These are phyloP conservation scores for Eutrema japonicum DNA, from an alignment of 345 rosid species.

Conservation along the genomic window DNA sequence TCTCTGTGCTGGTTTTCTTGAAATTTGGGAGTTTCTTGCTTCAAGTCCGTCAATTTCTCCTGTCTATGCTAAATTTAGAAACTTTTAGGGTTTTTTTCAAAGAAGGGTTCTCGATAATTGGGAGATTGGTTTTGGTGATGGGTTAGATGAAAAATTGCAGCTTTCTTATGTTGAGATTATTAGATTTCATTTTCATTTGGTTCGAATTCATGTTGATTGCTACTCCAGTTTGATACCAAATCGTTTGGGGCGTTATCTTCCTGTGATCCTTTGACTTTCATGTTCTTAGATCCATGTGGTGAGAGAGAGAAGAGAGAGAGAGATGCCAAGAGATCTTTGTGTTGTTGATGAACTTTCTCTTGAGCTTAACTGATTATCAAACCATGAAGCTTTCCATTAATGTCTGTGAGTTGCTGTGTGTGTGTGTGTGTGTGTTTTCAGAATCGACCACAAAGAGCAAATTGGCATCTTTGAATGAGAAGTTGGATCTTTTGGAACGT, in stretches of 20 bases:
- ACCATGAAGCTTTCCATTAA: slow-evolving; percentile 2
- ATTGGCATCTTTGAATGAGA: slow-evolving; percentile 79
- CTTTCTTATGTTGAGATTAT: neutral
- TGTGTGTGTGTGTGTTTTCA: slow-evolving; percentile 38
- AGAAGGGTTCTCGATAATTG: neutral
- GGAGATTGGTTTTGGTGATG: slow-evolving; percentile 16
- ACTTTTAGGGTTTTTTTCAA: slow-evolving; percentile 18
- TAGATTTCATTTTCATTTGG: slow-evolving; percentile 7
- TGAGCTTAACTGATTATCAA: neutral
- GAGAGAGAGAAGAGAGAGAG: no score
- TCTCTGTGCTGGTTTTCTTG: slow-evolving; percentile 28
- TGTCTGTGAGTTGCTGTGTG: slow-evolving; percentile 7
- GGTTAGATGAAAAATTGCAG: slow-evolving; percentile 6
- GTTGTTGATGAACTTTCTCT: slow-evolving; percentile 18
- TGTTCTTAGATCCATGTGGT: slow-evolving; percentile 13
- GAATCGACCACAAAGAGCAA: slow-evolving; percentile 95
- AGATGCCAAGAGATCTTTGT: neutral
- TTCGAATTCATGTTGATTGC: slow-evolving; percentile 2
- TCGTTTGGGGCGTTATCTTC: neutral
- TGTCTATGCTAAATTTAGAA: slow-evolving; percentile 31
- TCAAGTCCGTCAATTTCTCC: neutral
- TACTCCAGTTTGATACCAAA: neutral
- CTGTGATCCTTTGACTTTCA: slow-evolving; percentile 22
- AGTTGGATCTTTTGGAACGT: slow-evolving; percentile 85
- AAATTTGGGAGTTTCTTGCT: neutral